phyloP scores from a whole-genome alignment of 2,329 filamentous ascomycete genomes.

The Penicillium concentricum region DNA sequence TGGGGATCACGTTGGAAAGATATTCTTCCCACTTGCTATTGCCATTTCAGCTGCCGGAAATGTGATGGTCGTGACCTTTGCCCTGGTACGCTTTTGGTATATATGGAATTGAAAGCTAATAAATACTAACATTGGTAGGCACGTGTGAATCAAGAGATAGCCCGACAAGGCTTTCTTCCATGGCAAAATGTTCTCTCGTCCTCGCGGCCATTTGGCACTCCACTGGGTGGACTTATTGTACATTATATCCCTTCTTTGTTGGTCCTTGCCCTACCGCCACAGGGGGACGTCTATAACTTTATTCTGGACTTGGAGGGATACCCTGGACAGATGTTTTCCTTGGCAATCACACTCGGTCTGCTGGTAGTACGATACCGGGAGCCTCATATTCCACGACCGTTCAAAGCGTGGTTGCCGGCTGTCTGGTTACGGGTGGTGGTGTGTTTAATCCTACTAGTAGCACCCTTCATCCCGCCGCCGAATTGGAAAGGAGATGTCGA shows the following conservation, averaged over 20 bases:
- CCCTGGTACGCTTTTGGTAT: constrained; percentile 52
- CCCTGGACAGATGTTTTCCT: constrained; percentile 59
- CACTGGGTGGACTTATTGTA: constrained; percentile 65
- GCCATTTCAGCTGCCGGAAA: constrained; percentile 68
- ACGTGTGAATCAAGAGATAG: constrained; percentile 70
- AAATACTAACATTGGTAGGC: constrained; percentile 50
- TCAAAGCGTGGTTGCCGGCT: constrained; percentile 63
- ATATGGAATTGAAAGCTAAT: not conserved
- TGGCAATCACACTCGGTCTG: constrained; percentile 59
- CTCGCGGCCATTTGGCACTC: constrained; percentile 65
- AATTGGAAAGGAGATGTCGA: constrained; percentile 47
- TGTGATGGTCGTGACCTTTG: constrained; percentile 70
- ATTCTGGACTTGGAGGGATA: constrained; percentile 72
- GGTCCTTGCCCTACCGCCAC: constrained; percentile 65
- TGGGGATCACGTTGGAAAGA: constrained; percentile 57
- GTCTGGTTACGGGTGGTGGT: constrained; percentile 57
- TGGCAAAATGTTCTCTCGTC: constrained; percentile 61
- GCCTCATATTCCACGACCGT: constrained; percentile 62
- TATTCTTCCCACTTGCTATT: constrained; percentile 62
- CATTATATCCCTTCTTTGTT: constrained; percentile 68
- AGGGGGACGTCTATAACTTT: constrained; percentile 67
- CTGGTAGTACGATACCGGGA: constrained; percentile 60
- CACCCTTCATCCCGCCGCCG: constrained; percentile 62
- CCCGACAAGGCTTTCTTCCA: constrained; percentile 68
- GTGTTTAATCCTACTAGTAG: constrained; percentile 56